Evolutionary conservation across 768 basidiomycete genomes (phyloP).

Genomic region (Tricholoma saponaceum): DNA sequence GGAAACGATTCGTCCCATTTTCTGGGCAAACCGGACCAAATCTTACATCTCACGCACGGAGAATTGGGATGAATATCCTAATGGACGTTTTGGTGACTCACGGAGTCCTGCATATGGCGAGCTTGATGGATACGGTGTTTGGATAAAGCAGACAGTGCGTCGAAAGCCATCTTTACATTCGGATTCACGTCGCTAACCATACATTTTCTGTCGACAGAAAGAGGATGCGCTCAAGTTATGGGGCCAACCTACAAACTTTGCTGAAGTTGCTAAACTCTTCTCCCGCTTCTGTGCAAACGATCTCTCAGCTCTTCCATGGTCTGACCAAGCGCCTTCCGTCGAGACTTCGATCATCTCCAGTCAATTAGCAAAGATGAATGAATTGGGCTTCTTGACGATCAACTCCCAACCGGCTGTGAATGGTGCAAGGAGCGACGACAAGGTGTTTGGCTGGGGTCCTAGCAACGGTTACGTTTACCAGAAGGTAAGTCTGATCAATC

Average conservation of each 20-base stretch:
- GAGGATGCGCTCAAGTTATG: slow-evolving; percentile 86
- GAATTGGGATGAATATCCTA: slow-evolving; percentile 99
- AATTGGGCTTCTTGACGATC: slow-evolving; percentile 91
- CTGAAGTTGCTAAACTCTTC: slow-evolving; percentile 74
- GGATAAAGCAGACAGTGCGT: slow-evolving; percentile 80
- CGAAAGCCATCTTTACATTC: background rate
- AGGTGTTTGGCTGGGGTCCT: slow-evolving; percentile 91
- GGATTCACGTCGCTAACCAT: background rate
- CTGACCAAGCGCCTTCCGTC: slow-evolving; percentile 77
- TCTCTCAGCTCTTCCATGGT: slow-evolving; percentile 88
- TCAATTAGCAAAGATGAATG: slow-evolving; percentile 82
- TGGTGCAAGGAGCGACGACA: slow-evolving; percentile 80
- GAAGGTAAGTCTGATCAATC: slow-evolving; percentile 49
- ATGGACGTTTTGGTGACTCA: slow-evolving; percentile 97
- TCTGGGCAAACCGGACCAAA: slow-evolving; percentile 96
- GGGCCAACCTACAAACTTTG: slow-evolving; percentile 69
- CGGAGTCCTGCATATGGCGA: slow-evolving; percentile 98
- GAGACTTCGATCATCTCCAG: slow-evolving; percentile 82
- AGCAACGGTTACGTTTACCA: slow-evolving; percentile 93
- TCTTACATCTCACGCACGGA: slow-evolving; percentile 96
- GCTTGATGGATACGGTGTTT: slow-evolving; percentile 93
- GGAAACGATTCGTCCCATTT: slow-evolving; percentile 95
- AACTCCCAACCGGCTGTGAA: slow-evolving; percentile 97
- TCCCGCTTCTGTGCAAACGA: slow-evolving; percentile 74
- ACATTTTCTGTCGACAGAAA: slow-evolving; percentile 44